Base-by-base conservation (phyloP, 148 eudicot species). In the Chenopodium formosanum region DNA sequence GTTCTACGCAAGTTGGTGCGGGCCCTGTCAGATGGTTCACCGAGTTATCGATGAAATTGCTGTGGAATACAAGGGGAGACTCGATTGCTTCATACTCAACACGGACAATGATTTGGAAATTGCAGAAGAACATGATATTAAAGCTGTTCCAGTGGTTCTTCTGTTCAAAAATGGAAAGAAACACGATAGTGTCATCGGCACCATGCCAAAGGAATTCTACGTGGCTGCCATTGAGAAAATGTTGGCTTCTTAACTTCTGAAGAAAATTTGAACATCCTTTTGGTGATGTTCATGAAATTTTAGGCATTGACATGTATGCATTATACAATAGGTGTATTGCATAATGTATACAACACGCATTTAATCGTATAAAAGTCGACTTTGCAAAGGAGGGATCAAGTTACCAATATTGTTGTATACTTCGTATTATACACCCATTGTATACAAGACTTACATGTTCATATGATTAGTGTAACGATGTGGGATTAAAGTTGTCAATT, bases 11-110 rank as follows among this genome's bases (percentile, higher is more conserved):
- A 94, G 90, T 50, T 96, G 99, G 99, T 96, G 98, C 64, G 99
- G 97, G n/a, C 98, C 99, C 20, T 94, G 99, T 87, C 86, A 87
- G 82, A 96, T 96, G 99, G 98, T 96, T 74, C 99, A 94, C 80
- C 92, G 99, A 50, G 93, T 94, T 80, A 92, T 96, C 9, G 94
- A 96, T 73, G 99, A 96, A 88, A 90, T 96, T 58, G 93, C 99
- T 5, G 56, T 52, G 10, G 99, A 94, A 70, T 96, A 92, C 68
- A 82, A 87, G 62, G 97, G 92, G 17, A 88, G 87, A 81, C 63
- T 96, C 32, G 87, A 90, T 53, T 94, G 94, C 86, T 92, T 85
- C 19, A 86, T 90, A 37, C 88, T 96, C 34, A 81, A 94, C 40
- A 89, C 95, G 0, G 99, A 96, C 84, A 81, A 65, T 19, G 94